Percentiles rank a stretch among this genome's conserved stretches.
These are phyloP conservation scores for Monosporascus sp. DNA, from an alignment of 2,329 filamentous ascomycete species.

Conservation along the genomic window DNA sequence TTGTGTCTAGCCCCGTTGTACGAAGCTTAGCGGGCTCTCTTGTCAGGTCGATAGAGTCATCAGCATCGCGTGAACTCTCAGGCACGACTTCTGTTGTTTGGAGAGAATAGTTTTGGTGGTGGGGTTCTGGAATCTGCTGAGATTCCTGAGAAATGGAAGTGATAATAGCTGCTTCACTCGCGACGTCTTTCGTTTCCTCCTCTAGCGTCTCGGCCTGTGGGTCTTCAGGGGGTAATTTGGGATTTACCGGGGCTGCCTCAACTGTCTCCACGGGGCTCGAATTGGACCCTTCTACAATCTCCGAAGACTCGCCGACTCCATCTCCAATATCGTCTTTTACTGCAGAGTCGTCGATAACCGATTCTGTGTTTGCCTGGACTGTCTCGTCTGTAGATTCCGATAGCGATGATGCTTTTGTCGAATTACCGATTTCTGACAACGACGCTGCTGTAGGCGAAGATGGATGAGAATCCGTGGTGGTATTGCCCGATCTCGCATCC, in stretches of 20 bases:
- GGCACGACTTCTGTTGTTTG: slow-evolving; percentile 9
- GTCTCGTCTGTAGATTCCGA: slow-evolving; percentile 60
- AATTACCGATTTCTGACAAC: slow-evolving; percentile 51
- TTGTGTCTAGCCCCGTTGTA: slow-evolving; percentile 5
- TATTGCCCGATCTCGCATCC: slow-evolving; percentile 43
- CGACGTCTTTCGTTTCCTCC: slow-evolving; percentile 12
- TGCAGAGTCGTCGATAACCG: slow-evolving; percentile 10
- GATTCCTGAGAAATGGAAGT: slow-evolving; percentile 14
- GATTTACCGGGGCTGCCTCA: slow-evolving; percentile 1
- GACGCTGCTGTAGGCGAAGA: slow-evolving; percentile 45
- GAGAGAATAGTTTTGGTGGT: slow-evolving; percentile 3
- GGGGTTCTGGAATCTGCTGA: slow-evolving; percentile 14
- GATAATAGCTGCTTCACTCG: slow-evolving; percentile 7
- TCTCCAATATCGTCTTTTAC: not conserved
- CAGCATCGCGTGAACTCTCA: slow-evolving; percentile 12
- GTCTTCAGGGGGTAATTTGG: slow-evolving; percentile 6
- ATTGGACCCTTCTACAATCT: not conserved
- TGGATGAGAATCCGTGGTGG: slow-evolving; percentile 52
- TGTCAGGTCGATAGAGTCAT: slow-evolving; percentile 4
- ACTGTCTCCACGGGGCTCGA: slow-evolving; percentile 1
- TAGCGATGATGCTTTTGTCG: slow-evolving; percentile 58
- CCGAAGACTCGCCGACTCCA: slow-evolving; percentile 5
- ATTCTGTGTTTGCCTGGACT: slow-evolving; percentile 35
- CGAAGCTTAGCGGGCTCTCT: slow-evolving; percentile 2
- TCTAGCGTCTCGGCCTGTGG: slow-evolving; percentile 10